These are phyloP conservation scores for Coccomyxa subellipsoidea DNA, from an alignment of 163 green algal genomes.

Conservation along the genomic window DNA sequence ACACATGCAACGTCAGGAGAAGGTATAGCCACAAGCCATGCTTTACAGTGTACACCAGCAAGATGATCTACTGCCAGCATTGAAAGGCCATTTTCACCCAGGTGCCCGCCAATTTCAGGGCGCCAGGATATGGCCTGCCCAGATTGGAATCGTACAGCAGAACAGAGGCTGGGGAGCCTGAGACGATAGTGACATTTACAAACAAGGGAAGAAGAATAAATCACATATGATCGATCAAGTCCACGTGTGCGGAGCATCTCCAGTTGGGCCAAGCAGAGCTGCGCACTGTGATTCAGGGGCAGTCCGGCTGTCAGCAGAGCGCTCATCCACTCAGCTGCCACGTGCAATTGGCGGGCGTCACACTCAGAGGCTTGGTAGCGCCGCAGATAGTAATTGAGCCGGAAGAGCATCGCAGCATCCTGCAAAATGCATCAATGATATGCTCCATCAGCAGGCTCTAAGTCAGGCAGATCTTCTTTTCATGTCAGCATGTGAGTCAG, in stretches of 20 bases:
- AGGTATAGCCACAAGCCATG: too few species aligned
- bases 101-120: too few species aligned
- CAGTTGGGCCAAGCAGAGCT: neutral
- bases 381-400: slow-evolving; percentile 13
- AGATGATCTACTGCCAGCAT: too few species aligned
- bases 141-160: too few species aligned
- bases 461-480: neutral
- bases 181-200: too few species aligned
- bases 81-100: too few species aligned
- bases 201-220: neutral
- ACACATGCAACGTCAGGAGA: too few species aligned
- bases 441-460: neutral
- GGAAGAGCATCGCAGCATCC: slow-evolving; percentile 6
- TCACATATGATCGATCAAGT: too few species aligned
- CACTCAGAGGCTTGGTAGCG: slow-evolving; percentile 15
- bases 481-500: neutral
- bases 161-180: too few species aligned
- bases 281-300: neutral
- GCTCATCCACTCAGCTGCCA: slow-evolving; percentile 8
- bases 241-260: neutral
- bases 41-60: too few species aligned
- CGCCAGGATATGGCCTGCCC: too few species aligned
- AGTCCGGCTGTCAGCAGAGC: slow-evolving; percentile 5
- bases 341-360: slow-evolving; percentile 9
- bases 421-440: neutral